Evolutionary conservation across 2,329 filamentous ascomycete genomes (phyloP), one percentile per base, ranked within the genome.

Genomic region (Pleurostoma richardsiae): DNA sequence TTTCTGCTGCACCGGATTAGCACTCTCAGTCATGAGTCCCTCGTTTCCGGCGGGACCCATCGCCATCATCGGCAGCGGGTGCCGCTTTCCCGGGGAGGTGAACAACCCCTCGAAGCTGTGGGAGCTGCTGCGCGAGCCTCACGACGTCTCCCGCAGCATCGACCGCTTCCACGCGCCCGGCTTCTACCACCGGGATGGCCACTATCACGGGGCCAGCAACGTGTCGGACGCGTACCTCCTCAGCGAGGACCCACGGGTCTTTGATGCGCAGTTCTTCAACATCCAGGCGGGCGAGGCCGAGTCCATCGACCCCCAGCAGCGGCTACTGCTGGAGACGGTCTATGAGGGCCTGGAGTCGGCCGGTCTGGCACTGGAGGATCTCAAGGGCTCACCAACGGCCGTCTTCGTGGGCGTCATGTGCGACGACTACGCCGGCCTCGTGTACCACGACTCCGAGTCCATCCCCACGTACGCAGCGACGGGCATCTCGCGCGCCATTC

Each of bases 401-500:
- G 58, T 63, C 2, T 66, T 59, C 19, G 52, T 57, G 2, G 55
- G 54, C 0, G 54, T 60, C 5, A 55, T 53, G 39, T 53, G 46
- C 4, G 39, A 33, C 4, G 62, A 65, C 42, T 64, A 61, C 36
- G 41, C 47, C 5, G 43, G 30, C 10, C 36, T 19, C 11, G 5
- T 43, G 7, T 39, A 42, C 2, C 30, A 29, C 3, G 52, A 58
- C 8, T 48, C 50, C 42, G 48, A 2, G 44, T 55, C 26, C 38
- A 46, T 0, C 30, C 52, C 6, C 51, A 56, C 56, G 43, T 62
- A 65, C 45, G 48, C 55, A 39, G 55, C 58, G 6, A 64, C 64
- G 2, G 65, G 65, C 48, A 57, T 50, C 2, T 52, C 54, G 4
- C 49, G 54, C n/a, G 52, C 54, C 8, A 60, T 67, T 26, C 30